These are phyloP conservation scores for Pseudognaphalium luteoalbum DNA, from an alignment of 129 eudicot species.

Conservation along the genomic window DNA sequence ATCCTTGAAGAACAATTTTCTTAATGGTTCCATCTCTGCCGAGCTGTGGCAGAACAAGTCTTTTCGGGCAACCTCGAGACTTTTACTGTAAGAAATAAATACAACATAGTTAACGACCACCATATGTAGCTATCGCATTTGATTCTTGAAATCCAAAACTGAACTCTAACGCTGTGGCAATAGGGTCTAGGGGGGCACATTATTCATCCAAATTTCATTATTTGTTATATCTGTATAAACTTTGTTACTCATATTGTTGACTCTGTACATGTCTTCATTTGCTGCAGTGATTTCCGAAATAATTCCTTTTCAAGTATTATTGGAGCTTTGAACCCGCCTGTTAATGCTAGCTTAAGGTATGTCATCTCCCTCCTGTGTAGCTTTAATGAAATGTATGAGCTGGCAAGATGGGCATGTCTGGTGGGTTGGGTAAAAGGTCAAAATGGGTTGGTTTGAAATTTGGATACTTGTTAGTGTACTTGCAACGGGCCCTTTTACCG, in stretches of 20 bases:
- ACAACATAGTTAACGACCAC: background rate
- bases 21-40: slow-evolving; percentile 65
- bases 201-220: background rate
- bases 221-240: background rate
- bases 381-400: background rate
- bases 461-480: background rate
- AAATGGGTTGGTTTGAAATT: background rate
- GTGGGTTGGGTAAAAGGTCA: background rate
- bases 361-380: slow-evolving; percentile 18
- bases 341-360: slow-evolving; percentile 69
- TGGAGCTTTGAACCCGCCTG: slow-evolving; percentile 63
- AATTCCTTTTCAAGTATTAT: slow-evolving; percentile 53
- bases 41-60: slow-evolving; percentile 60
- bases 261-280: slow-evolving; percentile 8
- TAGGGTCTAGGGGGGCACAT: background rate
- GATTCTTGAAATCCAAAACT: slow-evolving; percentile 1
- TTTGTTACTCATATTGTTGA: slow-evolving; percentile 6
- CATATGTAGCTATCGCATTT: background rate
- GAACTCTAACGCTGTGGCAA: background rate
- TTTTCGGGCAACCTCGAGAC: slow-evolving; percentile 51
- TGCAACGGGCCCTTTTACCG: background rate
- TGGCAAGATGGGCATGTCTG: background rate
- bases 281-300: slow-evolving; percentile 65
- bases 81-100: slow-evolving; percentile 57
- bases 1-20: slow-evolving; percentile 56